Evolutionary conservation across 495 filamentous ascomycete species (phyloP).

Genomic region (Bryoglossum gracile): DNA sequence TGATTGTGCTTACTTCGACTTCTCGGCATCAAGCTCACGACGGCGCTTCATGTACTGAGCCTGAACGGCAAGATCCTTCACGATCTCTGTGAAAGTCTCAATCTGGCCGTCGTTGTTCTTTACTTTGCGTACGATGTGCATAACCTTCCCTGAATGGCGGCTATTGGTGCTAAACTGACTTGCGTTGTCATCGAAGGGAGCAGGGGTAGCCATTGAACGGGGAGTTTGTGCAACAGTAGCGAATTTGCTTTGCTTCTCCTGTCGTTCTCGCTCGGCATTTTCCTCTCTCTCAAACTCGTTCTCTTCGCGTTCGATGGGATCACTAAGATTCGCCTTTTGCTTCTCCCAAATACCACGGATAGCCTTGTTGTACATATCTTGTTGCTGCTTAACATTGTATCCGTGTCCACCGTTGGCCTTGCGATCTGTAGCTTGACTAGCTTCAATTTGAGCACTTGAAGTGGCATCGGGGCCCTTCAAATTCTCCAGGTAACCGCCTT

Average conservation of each 20-base stretch:
- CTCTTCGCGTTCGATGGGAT: slow-evolving; percentile 50
- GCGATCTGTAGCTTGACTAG: slow-evolving; percentile 49
- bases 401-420: slow-evolving; percentile 91
- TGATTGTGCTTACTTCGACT: slow-evolving; percentile 33
- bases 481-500: slow-evolving; percentile 88
- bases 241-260: too few relatives aligned
- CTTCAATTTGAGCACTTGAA: slow-evolving; percentile 50
- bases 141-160: slow-evolving; percentile 55
- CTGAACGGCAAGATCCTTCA: slow-evolving; percentile 30
- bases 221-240: slow-evolving; percentile 10
- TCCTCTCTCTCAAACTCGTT: slow-evolving; percentile 60
- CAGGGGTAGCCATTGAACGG: slow-evolving; percentile 31
- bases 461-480: slow-evolving; percentile 85
- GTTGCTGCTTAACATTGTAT: slow-evolving; percentile 93
- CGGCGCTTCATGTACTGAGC: slow-evolving; percentile 32
- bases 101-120: slow-evolving; percentile 55
- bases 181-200: slow-evolving; percentile 61
- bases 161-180: slow-evolving; percentile 83
- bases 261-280: slow-evolving; percentile 45
- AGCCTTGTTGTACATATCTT: slow-evolving; percentile 78
- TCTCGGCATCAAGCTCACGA: slow-evolving; percentile 51
- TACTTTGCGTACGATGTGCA: slow-evolving; percentile 65
- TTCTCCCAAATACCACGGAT: slow-evolving; percentile 86
- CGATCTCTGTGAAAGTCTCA: slow-evolving; percentile 32
- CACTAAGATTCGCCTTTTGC: slow-evolving; percentile 69